Conservation (phyloP, 2,329 filamentous ascomycete species). For the Thermomyces lanuginosus region DNA sequence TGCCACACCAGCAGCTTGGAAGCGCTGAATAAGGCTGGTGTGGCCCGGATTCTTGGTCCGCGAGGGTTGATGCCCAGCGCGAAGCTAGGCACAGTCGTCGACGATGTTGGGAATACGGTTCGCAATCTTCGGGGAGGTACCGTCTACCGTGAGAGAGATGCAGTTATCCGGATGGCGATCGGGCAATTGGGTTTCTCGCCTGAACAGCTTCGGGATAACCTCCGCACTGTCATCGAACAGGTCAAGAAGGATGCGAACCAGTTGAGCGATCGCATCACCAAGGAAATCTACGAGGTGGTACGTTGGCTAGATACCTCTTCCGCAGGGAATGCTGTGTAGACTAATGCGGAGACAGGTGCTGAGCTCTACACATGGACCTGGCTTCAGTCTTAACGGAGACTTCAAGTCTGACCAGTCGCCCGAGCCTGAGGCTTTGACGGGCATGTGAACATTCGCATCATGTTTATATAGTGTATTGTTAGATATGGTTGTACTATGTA, state of each 20-base stretch:
- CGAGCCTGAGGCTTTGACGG: conserved; percentile 33
- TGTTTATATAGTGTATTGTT: conserved; percentile 28
- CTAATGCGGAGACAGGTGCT: conserved; percentile 40
- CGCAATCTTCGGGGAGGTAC: conserved; percentile 68
- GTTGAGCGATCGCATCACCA: conserved; percentile 47
- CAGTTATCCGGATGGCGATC: conserved; percentile 75
- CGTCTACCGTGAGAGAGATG: conserved; percentile 71
- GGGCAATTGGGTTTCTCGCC: conserved; percentile 82
- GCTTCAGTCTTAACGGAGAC: conserved; percentile 69
- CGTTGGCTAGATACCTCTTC: conserved; percentile 14
- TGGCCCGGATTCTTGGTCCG: conserved; percentile 73
- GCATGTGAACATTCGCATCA: conserved; percentile 35
- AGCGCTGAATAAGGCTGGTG: conserved; percentile 62
- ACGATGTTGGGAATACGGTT: conserved; percentile 58
- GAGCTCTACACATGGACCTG: conserved; percentile 73
- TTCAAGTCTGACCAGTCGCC: conserved; percentile 48
- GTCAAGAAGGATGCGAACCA: conserved; percentile 61
- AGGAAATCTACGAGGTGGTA: conserved; percentile 58
- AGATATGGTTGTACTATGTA: conserved; percentile 18
- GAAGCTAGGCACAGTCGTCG: conserved; percentile 79
- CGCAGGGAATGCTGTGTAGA: conserved; percentile 28
- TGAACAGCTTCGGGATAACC: conserved; percentile 68
- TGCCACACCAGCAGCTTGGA: conserved; percentile 65
- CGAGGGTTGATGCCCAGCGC: conserved; percentile 80
- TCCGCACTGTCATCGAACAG: conserved; percentile 58